Base-by-base conservation (phyloP, 2,329 filamentous ascomycete genomes). In the Peltaster fructicola region DNA sequence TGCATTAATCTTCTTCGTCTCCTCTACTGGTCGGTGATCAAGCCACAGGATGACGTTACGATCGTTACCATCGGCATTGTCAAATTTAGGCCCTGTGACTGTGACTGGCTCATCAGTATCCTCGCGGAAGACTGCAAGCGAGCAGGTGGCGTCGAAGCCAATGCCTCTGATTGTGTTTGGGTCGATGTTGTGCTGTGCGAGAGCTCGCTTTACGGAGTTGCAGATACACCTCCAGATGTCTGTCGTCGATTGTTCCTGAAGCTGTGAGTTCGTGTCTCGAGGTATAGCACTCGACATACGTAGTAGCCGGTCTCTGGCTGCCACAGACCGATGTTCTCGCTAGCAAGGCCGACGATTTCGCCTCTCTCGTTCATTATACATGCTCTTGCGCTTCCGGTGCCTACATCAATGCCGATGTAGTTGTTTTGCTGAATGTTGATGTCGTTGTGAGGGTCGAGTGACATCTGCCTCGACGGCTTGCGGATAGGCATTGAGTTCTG, bases 61-160 rank as follows among this genome's bases (percentile, higher is more conserved):
- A 49, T 92, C 81, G 40, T 84, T 76, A 27, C 70, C 73, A 38
- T 73, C 67, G 38, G 76, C 73, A 38, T 62, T 62, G 39, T 77
- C 67, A 43, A 92, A 95, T 40, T 78, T 69, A 3, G 82, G 84
- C 0, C 79, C 80, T 2, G 84, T 92, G 12, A 98, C 80, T n/a
- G 76, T 65, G 23, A 93, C 63, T 2, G 88, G 88, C 53, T 91
- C 78, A 50, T 92, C 77, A 4, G 80, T 91, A 40, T 92, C 81
- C 45, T 78, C 62, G 27, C 73, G 66, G 55, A 98, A 92, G 39
- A 95, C 84, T 15, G 84, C 69, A 14, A 98, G 68, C 10, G 88
- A 98, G 61, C 88, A 98, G n/a, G 88, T 98, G 12, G 88, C 88
- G 51, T 98, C 88, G 52, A 98, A 95, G 26, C 88, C 88, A 43